Evolutionary conservation across 345 rosid species (phyloP), one percentile per base, ranked within the genome.

Genomic region (Camelina hispida): DNA sequence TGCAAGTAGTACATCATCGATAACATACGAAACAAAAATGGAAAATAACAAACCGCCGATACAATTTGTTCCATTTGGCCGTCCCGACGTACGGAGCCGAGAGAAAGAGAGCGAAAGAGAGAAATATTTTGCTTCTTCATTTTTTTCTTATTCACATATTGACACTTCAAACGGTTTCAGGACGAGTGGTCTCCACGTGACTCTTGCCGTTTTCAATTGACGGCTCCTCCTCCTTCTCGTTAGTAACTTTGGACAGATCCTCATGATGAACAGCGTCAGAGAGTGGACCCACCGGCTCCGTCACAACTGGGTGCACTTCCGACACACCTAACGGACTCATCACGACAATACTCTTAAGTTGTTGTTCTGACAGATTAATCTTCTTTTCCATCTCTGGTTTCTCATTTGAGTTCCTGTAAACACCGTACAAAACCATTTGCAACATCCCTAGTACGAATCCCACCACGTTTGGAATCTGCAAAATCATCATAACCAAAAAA

Each of bases 391-490:
- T 52, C 0, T 51, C 81, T 55, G 74, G 70, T 47, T 63, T 64
- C 12, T 74, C 73, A 9, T 35, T 34, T 6, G 82, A 46, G 46
- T 84, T 84, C 20, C 82, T 86, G 85, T 84, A 91, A 5, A 82
- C 46, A 9, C 77, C 81, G 63, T 93, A 89, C 25, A 93, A 65
- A 14, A 80, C 2, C 97, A 91, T 93, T 80, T 91, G 98, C 48
- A 83, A 25, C 65, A 89, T 53, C 46, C 98, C 98, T 60, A 94
- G 47, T 63, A 81, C 9, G 73, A 94, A 83, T 18, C 98, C 98
- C 28, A 87, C 7, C 8, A 94, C 68, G 56, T 94, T 94, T 30
- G 98, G 97, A 7, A 89, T 78, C 98, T 93, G 82, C 35, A 65
- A 35, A 57, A 9, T 15, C 35, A 60, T 1, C 4, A 12, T 5